A percentile compares a stretch with the other conserved stretches of the same genome.
These are phyloP conservation scores for Logfia minima DNA, from an alignment of 129 eudicot genomes.

Conservation along the genomic window DNA sequence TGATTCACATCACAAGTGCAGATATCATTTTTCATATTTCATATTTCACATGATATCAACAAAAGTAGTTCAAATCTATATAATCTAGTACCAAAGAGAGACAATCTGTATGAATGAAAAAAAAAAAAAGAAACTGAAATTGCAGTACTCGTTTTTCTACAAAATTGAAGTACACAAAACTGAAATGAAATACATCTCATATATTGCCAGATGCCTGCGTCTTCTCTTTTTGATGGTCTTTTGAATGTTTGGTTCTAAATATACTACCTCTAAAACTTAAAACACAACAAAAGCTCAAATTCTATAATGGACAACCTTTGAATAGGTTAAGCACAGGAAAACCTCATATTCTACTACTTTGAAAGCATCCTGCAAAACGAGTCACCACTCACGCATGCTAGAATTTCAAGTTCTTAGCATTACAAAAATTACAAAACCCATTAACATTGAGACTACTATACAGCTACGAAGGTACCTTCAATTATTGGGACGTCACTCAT, in stretches of 20 bases:
- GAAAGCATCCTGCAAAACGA: slow-evolving; percentile 8
- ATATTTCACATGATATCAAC: too few relatives aligned
- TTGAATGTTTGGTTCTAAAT: background rate
- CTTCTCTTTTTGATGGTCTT: background rate
- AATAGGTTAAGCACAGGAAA: background rate
- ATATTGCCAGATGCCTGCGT: background rate
- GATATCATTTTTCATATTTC: background rate
- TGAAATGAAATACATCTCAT: slow-evolving; percentile 2
- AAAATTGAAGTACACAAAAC: slow-evolving; percentile 17
- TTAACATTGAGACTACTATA: background rate
- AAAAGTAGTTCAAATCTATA: background rate
- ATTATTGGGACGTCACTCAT: background rate
- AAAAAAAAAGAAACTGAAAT: too few relatives aligned
- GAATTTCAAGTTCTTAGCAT: background rate
- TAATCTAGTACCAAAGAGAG: background rate
- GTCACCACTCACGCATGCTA: background rate
- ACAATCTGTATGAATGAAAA: background rate
- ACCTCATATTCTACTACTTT: background rate
- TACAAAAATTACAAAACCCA: background rate
- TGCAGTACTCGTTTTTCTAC: background rate
- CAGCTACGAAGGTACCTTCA: slow-evolving; percentile 16
- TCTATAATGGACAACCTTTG: background rate
- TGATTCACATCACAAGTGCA: background rate
- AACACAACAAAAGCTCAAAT: background rate
- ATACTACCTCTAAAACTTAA: background rate